Base-by-base conservation (phyloP, 2,329 filamentous ascomycete species). In the Mollisia scopiformis region DNA sequence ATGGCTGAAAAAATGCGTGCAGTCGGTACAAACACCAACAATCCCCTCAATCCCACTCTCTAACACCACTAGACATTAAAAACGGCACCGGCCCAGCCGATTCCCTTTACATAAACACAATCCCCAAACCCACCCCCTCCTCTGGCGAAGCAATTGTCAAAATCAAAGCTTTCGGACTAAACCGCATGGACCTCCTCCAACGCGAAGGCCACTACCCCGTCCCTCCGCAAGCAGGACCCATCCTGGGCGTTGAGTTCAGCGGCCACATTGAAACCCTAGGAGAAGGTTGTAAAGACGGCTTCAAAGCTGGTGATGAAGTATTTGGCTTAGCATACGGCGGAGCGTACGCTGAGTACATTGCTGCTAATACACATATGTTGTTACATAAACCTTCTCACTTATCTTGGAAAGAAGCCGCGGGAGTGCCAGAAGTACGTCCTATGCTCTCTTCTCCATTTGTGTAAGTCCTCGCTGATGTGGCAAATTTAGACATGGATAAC, bases 251-350 rank as follows among this genome's bases (percentile, higher is more conserved):
- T 35, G 91, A 94, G 72, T 93, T 93, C 77, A 88, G 85, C 68
- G 91, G 91, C 54, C 82, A 77, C 3, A 83, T 94, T 64, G 86
- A 86, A 68, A 79, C 81, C 23, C 74, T 92, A 23, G 75, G 71
- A 6, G 49, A 77, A 5, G 75, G 72, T 43, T 70, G 81, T 57
- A 80, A 86, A 67, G 76, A 79, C 52, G 77, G 77, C 49, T 93
- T 96, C 76, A 84, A 86, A 58, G 75, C 79, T 39, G 92, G 92
- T 43, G 92, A 96, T 73, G 89, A 88, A 67, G 93, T 97, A 6
- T 94, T 98, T 73, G 93, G 94, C 0, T 82, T 97, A 14, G 91
- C 92, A 3, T 96, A 97, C 77, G 93, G 94, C 65, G 93, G 89
- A 58, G 93, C 93, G 0, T 96, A 97, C 75, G 93, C 93, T 28